Conservation (phyloP, 148 eudicot species). For the Persicaria tinctoria region DNA sequence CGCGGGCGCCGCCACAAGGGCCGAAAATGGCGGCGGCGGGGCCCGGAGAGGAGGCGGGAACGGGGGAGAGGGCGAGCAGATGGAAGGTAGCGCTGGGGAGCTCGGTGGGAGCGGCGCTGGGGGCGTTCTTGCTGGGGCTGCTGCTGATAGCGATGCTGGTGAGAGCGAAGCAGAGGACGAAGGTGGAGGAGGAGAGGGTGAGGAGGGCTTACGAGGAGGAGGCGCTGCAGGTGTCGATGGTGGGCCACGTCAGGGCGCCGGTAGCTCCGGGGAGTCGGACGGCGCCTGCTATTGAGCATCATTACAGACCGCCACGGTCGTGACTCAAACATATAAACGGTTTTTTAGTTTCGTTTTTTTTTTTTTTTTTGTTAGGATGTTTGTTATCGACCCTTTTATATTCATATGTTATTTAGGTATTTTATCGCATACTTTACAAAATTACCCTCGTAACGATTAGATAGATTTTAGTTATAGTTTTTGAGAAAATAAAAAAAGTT, state of each 20-base stretch:
- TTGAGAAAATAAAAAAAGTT: too few species aligned
- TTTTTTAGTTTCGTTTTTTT: too few species aligned
- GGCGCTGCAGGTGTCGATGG: slow-evolving; percentile 85
- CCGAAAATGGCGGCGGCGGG: slow-evolving; percentile 18
- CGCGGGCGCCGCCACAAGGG: slow-evolving; percentile 24
- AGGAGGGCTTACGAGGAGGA: slow-evolving; percentile 92
- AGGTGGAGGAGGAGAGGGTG: slow-evolving; percentile 75
- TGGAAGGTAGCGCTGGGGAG: slow-evolving; percentile 69
- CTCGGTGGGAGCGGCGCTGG: slow-evolving; percentile 77
- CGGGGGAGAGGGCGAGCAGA: slow-evolving; percentile 29
- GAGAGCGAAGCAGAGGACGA: slow-evolving; percentile 76
- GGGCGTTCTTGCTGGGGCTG: slow-evolving; percentile 59
- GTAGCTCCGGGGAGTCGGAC: slow-evolving; percentile 56
- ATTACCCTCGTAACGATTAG: too few species aligned
- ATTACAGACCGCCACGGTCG: slow-evolving; percentile 28
- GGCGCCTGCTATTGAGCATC: slow-evolving; percentile 49
- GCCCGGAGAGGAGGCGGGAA: slow-evolving; percentile 16
- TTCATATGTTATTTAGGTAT: too few species aligned
- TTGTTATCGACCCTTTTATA: too few species aligned
- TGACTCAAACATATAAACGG: neutral
- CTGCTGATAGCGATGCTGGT: slow-evolving; percentile 68
- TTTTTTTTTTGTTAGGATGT: too few species aligned
- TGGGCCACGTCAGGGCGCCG: slow-evolving; percentile 78
- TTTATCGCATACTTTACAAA: too few species aligned
- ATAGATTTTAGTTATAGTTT: too few species aligned